Base-by-base conservation (phyloP, 352 stramenopile species). In the Phytophthora cryptogea region DNA sequence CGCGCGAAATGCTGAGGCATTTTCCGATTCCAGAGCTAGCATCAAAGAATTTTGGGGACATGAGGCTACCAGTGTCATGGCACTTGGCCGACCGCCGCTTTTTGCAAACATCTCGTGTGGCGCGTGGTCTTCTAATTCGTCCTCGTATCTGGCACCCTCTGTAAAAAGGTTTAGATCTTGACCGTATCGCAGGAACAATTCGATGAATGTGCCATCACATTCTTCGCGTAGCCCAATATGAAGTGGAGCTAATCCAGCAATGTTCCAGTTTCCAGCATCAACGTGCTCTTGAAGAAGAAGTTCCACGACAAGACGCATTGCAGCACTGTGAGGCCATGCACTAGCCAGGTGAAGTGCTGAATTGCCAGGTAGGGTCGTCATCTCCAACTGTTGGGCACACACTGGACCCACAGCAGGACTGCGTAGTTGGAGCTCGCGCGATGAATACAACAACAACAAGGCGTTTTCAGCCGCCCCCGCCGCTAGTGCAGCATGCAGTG, bases 101-200 rank as follows among this genome's bases (percentile, higher is more conserved):
- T 23, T 40, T 13, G 40, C 28, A 50, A 59, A 59, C 26, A 56
- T 54, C 8, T 63, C 55, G 23, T 23, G 44, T 7, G 54, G 27
- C 3, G 66, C 47, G 26, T 31, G 49, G 17, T 44, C 40, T 45
- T 26, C 39, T 17, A 48, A 31, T 7, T 54, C 55, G 28, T 40
- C 63, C 67, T 70, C 40, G 26, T 55, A 62, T 4, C 28, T 32
- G n/a, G 27, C 62, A n/a, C 70, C 72, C 72, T 93, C 83, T 5
- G 78, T 88, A 71, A 77, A 86, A 0, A 76, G 48, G 48, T 91
- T 89, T 13, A 90, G 20, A 54, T 90, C 81, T 54, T 80, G 70
- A 4, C 70, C 56, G 11, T 80, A 67, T 35, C 68, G 68, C 17
- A 72, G 48, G 40, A 90, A 86, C 2, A 85, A 20, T 16, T 78